A percentile compares a stretch with the other conserved stretches of the same genome.
Conservation (phyloP, 2,329 filamentous ascomycete genomes). For the Sordariomycetes sp. region DNA sequence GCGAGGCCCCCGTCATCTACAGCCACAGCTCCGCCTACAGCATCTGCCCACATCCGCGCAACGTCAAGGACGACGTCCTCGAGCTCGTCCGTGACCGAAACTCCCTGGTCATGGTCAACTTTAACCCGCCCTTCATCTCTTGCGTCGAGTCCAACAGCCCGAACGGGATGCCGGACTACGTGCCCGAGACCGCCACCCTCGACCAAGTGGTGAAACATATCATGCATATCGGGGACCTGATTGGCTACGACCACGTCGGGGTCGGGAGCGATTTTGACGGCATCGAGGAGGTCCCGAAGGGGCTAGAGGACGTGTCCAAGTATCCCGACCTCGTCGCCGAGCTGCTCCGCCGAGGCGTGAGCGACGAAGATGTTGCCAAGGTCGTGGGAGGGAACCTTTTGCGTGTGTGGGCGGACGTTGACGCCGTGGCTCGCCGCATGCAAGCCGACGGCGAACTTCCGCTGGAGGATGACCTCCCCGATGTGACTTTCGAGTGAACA, state of each 20-base stretch:
- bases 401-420: slow-evolving; percentile 72
- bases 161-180: slow-evolving; percentile 54
- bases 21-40: slow-evolving; percentile 73
- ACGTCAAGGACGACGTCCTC: slow-evolving; percentile 77
- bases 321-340: slow-evolving; percentile 69
- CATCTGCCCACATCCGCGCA: slow-evolving; percentile 78
- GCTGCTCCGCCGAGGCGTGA: slow-evolving; percentile 59
- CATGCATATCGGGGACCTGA: slow-evolving; percentile 64
- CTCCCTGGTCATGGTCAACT: slow-evolving; percentile 85
- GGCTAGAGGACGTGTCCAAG: slow-evolving; percentile 74
- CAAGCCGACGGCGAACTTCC: slow-evolving; percentile 40
- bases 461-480: slow-evolving; percentile 36
- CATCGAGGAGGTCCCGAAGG: slow-evolving; percentile 51
- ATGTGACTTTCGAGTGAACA: not conserved
- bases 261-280: slow-evolving; percentile 86
- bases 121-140: slow-evolving; percentile 69
- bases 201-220: slow-evolving; percentile 71
- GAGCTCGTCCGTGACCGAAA: slow-evolving; percentile 59
- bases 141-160: slow-evolving; percentile 47
- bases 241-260: slow-evolving; percentile 81
- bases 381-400: slow-evolving; percentile 71
- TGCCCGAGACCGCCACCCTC: slow-evolving; percentile 58
- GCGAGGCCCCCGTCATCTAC: slow-evolving; percentile 73
- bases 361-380: slow-evolving; percentile 59
- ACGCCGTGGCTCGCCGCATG: slow-evolving; percentile 54